Percentiles rank a stretch among this genome's conserved stretches.
phyloP scores from a whole-genome alignment of 768 basidiomycete species.

The Pleurotus djamor region DNA sequence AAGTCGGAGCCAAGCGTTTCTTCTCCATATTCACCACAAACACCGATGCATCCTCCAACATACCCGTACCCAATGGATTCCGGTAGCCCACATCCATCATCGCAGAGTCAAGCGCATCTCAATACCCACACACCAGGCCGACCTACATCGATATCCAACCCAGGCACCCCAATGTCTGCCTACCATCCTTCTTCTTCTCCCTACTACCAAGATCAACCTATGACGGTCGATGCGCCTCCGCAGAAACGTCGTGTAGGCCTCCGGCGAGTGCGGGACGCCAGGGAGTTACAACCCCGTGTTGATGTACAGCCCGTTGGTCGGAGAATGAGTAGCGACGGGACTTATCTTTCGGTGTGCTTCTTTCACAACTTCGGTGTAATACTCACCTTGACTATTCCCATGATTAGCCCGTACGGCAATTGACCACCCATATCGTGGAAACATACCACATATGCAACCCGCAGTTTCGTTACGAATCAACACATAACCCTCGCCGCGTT shows the following conservation, averaged over 20 bases:
- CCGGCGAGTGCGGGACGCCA: constrained; percentile 70
- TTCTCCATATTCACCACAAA: constrained; percentile 58
- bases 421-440: constrained; percentile 86
- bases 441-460: constrained; percentile 97
- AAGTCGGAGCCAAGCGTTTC: constrained; percentile 51
- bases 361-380: background rate
- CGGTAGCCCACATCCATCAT: constrained; percentile 57
- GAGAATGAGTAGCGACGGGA: constrained; percentile 74
- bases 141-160: constrained; percentile 62
- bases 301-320: constrained; percentile 63
- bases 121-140: constrained; percentile 44
- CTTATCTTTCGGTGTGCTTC: constrained; percentile 76
- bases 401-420: constrained; percentile 51
- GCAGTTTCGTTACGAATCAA: constrained; percentile 90
- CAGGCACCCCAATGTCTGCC: constrained; percentile 72
- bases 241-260: constrained; percentile 74
- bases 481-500: constrained; percentile 93
- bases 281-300: constrained; percentile 77
- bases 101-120: constrained; percentile 50
- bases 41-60: constrained; percentile 32
- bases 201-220: constrained; percentile 64
- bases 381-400: background rate
- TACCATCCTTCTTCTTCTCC: constrained; percentile 50
- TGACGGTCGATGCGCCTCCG: constrained; percentile 65
- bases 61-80: constrained; percentile 60